Evolutionary conservation across 2,329 filamentous ascomycete genomes (phyloP), one percentile per base, ranked within the genome.

Genomic region (Hymenoscyphus fraxineus): DNA sequence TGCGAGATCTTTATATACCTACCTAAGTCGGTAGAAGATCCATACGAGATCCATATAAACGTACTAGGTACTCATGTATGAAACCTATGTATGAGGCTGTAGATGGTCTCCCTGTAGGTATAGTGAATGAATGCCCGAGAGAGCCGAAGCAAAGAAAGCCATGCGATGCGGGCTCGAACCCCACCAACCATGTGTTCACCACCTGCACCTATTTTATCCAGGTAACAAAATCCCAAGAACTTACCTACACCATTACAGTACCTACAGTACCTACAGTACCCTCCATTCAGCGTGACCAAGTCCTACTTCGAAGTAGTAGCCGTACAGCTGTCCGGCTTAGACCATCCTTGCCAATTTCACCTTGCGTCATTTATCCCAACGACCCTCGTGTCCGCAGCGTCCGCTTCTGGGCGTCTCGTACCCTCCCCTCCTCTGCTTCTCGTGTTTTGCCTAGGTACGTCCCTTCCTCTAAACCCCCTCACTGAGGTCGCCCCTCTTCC

Each of bases 111-210:
- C 27, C 27, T 27, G 27, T 27, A 27, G 27, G 27, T 27, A 27
- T 3, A 27, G 27, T 35, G 3, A 2, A 12, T 54, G 19, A 54
- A 54, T 22, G 3, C 12, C 47, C 47, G 47, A 54, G 47, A 54
- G 10, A 54, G 47, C 47, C 47, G n/a, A n/a, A n/a, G n/a, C n/a
- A n/a, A n/a, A n/a, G n/a, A n/a, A n/a, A n/a, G n/a, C n/a, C n/a
- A n/a, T n/a, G n/a, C n/a, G n/a, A n/a, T 12, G n/a, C n/a, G 10
- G n/a, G 6, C 10, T 27, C 19, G 22, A 22, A 54, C 47, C 47
- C 47, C 47, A 54, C 47, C 47, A 54, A 54, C 47, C 47, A 54
- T 54, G 47, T 54, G 47, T 22, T 54, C 19, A 51, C 22, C 44
- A 51, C 44, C 22, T 19, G 27, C 27, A 27, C 27, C 2, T 27